phyloP scores from a whole-genome alignment of 768 basidiomycete genomes.

The Stropharia rugosoannulata region DNA sequence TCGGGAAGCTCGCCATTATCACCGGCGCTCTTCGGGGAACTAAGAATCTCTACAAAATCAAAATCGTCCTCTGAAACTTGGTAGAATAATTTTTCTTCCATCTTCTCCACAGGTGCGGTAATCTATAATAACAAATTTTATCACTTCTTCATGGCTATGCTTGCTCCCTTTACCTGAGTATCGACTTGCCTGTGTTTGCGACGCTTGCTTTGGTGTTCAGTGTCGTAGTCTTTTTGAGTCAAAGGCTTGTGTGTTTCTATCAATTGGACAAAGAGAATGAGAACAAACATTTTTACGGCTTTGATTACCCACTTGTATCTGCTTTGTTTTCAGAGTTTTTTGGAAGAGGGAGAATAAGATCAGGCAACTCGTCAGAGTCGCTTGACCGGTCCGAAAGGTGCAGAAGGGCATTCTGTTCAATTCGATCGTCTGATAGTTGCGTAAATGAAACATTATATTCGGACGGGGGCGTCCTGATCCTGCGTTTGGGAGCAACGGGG shows the following conservation, averaged over 20 bases:
- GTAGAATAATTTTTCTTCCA: conserved; percentile 12
- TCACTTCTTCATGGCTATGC: background rate
- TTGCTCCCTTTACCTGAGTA: too few relatives aligned
- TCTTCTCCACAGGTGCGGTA: background rate
- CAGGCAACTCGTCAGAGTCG: conserved; percentile 43
- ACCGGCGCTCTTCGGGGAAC: conserved; percentile 2
- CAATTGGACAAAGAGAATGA: too few relatives aligned
- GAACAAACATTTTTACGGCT: too few relatives aligned
- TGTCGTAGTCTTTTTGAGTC: too few relatives aligned
- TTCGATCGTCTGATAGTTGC: conserved; percentile 29
- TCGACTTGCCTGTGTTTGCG: background rate
- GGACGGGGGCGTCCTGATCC: conserved; percentile 25
- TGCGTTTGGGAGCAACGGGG: conserved; percentile 23
- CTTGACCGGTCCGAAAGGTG: conserved; percentile 22
- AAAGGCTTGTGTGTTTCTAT: too few relatives aligned
- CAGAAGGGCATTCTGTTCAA: conserved; percentile 6
- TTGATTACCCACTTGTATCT: too few relatives aligned
- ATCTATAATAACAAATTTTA: background rate
- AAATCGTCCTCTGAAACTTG: conserved; percentile 17
- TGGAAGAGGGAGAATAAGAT: conserved; percentile 26
- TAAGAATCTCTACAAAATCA: conserved; percentile 15
- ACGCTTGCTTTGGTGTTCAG: background rate
- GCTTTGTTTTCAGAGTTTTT: background rate
- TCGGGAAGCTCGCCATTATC: background rate
- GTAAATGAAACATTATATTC: conserved; percentile 54